phyloP scores from a whole-genome alignment of 2,329 filamentous ascomycete species.

The Penicillium hordei region DNA sequence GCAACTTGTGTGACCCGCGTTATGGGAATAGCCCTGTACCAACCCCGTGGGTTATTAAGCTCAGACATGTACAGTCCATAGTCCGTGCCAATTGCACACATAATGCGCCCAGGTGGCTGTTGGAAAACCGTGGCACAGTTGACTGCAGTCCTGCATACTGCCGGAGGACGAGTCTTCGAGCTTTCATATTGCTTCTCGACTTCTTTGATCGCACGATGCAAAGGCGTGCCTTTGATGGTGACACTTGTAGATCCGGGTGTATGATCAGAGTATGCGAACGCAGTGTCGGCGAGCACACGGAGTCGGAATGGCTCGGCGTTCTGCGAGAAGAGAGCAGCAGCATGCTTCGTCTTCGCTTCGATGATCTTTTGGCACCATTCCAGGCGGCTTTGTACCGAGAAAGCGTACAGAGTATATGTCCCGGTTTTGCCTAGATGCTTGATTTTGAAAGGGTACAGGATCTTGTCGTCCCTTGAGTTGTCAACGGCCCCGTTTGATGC shows the following conservation, averaged over 20 bases:
- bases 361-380: constrained; percentile 95
- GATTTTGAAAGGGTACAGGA: constrained; percentile 90
- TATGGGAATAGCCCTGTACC: constrained; percentile 79
- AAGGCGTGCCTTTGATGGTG: constrained; percentile 82
- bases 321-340: constrained; percentile 81
- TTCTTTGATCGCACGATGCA: constrained; percentile 86
- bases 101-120: constrained; percentile 73
- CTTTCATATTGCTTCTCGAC: constrained; percentile 72
- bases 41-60: constrained; percentile 83
- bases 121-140: constrained; percentile 93
- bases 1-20: constrained; percentile 85
- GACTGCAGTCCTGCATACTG: constrained; percentile 81
- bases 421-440: constrained; percentile 89
- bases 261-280: constrained; percentile 58
- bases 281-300: constrained; percentile 85
- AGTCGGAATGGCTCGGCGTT: constrained; percentile 95
- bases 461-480: constrained; percentile 69
- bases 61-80: constrained; percentile 90
- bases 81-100: constrained; percentile 93
- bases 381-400: constrained; percentile 68
- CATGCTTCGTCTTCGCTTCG: constrained; percentile 91
- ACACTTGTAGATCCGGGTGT: constrained; percentile 65
- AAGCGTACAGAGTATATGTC: constrained; percentile 85
- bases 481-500: constrained; percentile 60
- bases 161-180: constrained; percentile 64